phyloP scores from a whole-genome alignment of 768 basidiomycete species.

The Psilocybe tampanensis region DNA sequence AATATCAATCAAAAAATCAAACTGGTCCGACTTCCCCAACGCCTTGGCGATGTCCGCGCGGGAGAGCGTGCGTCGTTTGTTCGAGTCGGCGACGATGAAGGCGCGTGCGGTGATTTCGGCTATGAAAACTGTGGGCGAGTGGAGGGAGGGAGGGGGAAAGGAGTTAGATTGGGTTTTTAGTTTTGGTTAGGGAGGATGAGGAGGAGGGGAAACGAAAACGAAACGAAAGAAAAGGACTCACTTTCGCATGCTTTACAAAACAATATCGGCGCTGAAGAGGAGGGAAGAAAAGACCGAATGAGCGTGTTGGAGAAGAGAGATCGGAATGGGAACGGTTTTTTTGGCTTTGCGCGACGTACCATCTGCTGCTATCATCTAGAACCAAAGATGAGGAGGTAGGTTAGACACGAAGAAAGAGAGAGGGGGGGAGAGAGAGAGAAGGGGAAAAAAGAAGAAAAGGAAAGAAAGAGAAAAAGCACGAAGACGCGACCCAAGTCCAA shows the following conservation, averaged over 20 bases:
- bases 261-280: conserved; percentile 75
- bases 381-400: background rate
- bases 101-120: conserved; percentile 95
- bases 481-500: background rate
- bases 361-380: conserved; percentile 97
- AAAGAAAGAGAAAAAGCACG: background rate
- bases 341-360: too few relatives aligned
- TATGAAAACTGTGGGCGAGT: conserved; percentile 78
- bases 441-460: background rate
- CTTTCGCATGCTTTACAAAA: conserved; percentile 99
- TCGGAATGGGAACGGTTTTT: too few relatives aligned
- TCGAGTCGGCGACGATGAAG: conserved; percentile 93
- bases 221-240: conserved; percentile 44
- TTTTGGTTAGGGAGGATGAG: too few relatives aligned
- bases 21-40: conserved; percentile 90
- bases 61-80: conserved; percentile 94
- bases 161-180: background rate
- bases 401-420: background rate
- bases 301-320: conserved; percentile 12
- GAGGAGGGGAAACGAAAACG: background rate
- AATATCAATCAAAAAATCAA: conserved; percentile 97
- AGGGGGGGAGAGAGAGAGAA: too few relatives aligned
- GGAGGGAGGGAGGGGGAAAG: background rate
- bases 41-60: conserved; percentile 94
- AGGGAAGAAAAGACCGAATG: conserved; percentile 5